Evolutionary conservation across 331 rosid species (phyloP).

Genomic region (Quercus lobata): DNA sequence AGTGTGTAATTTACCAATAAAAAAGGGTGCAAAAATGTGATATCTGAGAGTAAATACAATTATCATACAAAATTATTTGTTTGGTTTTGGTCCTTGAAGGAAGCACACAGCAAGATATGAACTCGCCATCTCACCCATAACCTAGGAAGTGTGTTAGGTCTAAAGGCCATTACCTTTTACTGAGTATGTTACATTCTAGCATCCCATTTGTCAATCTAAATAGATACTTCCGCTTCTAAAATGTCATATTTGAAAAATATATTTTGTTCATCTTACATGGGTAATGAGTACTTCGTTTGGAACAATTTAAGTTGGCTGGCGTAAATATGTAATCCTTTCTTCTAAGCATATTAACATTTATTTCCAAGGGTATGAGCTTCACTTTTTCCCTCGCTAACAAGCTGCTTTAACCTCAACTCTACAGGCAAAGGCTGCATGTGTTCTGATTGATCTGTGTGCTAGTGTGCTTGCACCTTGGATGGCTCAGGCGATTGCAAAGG

Average conservation of each 20-base stretch:
- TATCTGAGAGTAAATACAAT: background rate
- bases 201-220: background rate
- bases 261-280: background rate
- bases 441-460: constrained; percentile 83
- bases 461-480: constrained; percentile 85
- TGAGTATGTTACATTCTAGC: background rate
- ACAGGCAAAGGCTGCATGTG: constrained; percentile 92
- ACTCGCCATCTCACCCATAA: too few species aligned
- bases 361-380: background rate
- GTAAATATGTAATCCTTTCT: background rate
- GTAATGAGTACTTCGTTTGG: background rate
- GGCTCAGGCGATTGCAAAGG: constrained; percentile 85
- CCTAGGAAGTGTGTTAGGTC: too few species aligned
- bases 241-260: background rate
- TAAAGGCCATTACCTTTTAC: too few species aligned
- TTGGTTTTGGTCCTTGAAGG: too few species aligned
- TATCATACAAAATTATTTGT: background rate
- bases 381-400: constrained; percentile 2
- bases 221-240: background rate
- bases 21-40: background rate
- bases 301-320: background rate
- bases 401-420: constrained; percentile 20
- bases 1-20: too few species aligned
- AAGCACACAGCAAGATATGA: too few species aligned
- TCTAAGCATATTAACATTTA: background rate